Conservation (phyloP, 495 filamentous ascomycete genomes). For the Hyaloscypha hepaticicola region DNA sequence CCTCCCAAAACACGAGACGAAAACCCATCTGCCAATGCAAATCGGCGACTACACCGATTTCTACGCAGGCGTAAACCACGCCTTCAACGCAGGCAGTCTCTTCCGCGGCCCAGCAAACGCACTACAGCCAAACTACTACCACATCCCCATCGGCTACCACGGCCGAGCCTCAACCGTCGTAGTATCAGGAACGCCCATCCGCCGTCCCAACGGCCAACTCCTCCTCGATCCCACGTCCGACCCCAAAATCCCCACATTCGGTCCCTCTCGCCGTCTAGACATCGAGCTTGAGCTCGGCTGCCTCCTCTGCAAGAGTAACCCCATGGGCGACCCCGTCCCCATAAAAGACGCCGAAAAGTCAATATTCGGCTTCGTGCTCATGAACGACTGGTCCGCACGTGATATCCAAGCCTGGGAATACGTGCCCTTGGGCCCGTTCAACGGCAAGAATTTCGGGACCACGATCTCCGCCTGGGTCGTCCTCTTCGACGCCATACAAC, state of each 20-base stretch:
- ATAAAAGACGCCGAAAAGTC: slow-evolving; percentile 70
- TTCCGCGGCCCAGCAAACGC: slow-evolving; percentile 83
- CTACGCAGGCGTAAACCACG: slow-evolving; percentile 90
- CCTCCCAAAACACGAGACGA: slow-evolving; percentile 56
- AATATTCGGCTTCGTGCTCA: slow-evolving; percentile 83
- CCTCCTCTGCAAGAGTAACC: slow-evolving; percentile 69
- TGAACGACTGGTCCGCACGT: slow-evolving; percentile 94
- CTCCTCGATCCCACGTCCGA: slow-evolving; percentile 61
- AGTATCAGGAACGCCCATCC: slow-evolving; percentile 71
- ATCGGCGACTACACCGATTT: slow-evolving; percentile 98
- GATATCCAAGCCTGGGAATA: slow-evolving; percentile 95
- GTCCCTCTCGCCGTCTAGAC: slow-evolving; percentile 67
- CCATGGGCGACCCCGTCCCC: slow-evolving; percentile 60
- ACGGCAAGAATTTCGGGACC: slow-evolving; percentile 90
- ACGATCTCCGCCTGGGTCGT: slow-evolving; percentile 90
- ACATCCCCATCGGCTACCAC: slow-evolving; percentile 88
- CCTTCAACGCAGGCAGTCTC: slow-evolving; percentile 67
- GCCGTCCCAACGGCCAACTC: slow-evolving; percentile 81
- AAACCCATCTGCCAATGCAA: slow-evolving; percentile 76
- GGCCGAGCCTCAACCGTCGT: slow-evolving; percentile 79
- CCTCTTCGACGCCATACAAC: slow-evolving; percentile 76
- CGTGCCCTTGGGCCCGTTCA: slow-evolving; percentile 82
- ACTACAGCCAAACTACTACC: slow-evolving; percentile 86
- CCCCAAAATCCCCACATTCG: slow-evolving; percentile 60
- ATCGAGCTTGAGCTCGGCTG: slow-evolving; percentile 87